Evolutionary conservation across 2,329 filamentous ascomycete genomes (phyloP).

Genomic region (Diplodia mutila): DNA sequence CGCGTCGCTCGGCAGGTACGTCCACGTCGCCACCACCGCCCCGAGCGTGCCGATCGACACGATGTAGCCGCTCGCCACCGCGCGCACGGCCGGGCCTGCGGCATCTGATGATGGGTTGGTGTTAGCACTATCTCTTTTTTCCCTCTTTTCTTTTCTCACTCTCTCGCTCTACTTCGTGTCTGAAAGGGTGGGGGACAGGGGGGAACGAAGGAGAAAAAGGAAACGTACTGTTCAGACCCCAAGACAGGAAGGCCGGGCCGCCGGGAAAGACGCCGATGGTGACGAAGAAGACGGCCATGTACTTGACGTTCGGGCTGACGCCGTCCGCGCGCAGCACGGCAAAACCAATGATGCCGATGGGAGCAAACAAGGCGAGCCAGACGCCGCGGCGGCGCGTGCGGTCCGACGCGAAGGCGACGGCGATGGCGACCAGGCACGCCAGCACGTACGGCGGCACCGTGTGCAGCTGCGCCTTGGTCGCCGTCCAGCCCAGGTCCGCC

Average conservation of each 20-base stretch:
- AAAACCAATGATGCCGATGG: slow-evolving; percentile 56
- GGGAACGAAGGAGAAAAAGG: slow-evolving; percentile 49
- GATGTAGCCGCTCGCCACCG: slow-evolving; percentile 60
- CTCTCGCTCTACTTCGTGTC: slow-evolving; percentile 47
- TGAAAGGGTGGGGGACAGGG: slow-evolving; percentile 49
- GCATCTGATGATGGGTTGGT: slow-evolving; percentile 49
- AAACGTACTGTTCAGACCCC: slow-evolving; percentile 59
- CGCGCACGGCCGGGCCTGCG: slow-evolving; percentile 59
- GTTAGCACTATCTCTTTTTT: slow-evolving; percentile 29
- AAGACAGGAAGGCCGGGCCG: slow-evolving; percentile 61
- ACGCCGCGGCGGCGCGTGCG: slow-evolving; percentile 44
- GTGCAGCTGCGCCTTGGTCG: slow-evolving; percentile 44
- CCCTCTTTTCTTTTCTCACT: slow-evolving; percentile 25
- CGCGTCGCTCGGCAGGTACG: slow-evolving; percentile 45
- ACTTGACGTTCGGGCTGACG: slow-evolving; percentile 48
- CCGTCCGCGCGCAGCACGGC: slow-evolving; percentile 54
- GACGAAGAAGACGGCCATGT: slow-evolving; percentile 60
- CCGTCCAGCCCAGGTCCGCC: slow-evolving; percentile 42
- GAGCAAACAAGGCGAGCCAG: slow-evolving; percentile 41
- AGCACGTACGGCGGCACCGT: slow-evolving; percentile 45
- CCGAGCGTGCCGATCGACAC: slow-evolving; percentile 56
- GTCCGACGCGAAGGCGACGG: slow-evolving; percentile 42
- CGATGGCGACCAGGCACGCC: slow-evolving; percentile 42
- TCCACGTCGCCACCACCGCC: slow-evolving; percentile 60
- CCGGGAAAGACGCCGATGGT: slow-evolving; percentile 62